Evolutionary conservation across 345 rosid genomes (phyloP).

Genomic region (Aquilaria yunnanensis): DNA sequence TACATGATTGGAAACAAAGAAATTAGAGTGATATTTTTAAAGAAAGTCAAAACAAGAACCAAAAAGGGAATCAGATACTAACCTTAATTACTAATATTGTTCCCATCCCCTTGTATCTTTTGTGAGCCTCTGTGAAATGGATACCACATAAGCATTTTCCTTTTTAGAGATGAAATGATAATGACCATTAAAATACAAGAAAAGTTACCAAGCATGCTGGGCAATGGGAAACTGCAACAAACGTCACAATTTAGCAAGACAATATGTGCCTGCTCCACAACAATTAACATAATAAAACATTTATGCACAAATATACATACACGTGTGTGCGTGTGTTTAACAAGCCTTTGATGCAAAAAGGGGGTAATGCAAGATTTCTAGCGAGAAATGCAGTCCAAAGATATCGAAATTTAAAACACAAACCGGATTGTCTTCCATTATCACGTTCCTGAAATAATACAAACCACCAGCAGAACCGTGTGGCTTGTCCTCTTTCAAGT

Average conservation of each 20-base stretch:
- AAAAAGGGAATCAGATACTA: not conserved
- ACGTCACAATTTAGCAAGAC: conserved; percentile 77
- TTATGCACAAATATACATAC: not conserved
- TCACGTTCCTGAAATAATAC: conserved; percentile 52
- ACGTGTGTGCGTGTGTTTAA: not conserved
- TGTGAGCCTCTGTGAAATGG: conserved; percentile 55
- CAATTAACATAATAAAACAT: not conserved
- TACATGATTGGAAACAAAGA: not conserved
- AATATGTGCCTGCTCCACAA: conserved; percentile 54
- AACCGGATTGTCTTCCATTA: conserved; percentile 85
- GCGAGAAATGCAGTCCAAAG: not conserved
- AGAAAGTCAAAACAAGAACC: not conserved
- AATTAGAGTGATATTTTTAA: not conserved
- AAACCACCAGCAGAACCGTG: conserved; percentile 92
- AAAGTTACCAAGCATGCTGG: conserved; percentile 58
- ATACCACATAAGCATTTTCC: conserved; percentile 3
- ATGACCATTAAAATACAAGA: not conserved
- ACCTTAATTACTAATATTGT: conserved; percentile 85
- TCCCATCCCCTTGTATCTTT: conserved; percentile 64
- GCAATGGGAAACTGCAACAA: conserved; percentile 83
- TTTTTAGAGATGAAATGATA: not conserved
- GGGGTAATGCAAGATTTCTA: conserved; percentile 1
- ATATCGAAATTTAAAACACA: conserved; percentile 1
- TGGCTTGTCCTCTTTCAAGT: conserved; percentile 80
- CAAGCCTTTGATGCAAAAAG: conserved; percentile 1